Conservation (phyloP, 164 flowering plant species). For the Warburgia ugandensis region DNA sequence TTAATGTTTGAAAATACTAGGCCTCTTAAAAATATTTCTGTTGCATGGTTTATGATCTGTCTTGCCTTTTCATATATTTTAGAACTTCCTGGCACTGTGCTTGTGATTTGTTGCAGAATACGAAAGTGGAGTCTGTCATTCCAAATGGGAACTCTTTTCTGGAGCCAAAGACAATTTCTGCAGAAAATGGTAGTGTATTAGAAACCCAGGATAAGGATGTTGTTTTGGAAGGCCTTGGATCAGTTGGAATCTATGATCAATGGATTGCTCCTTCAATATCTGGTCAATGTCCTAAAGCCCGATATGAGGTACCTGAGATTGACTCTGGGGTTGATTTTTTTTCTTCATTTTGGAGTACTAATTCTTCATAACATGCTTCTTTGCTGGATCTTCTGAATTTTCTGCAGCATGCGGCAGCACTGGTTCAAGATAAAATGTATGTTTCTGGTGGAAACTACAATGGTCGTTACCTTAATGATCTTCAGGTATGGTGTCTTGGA, state of each 20-base stretch:
- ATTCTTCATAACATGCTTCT: neutral
- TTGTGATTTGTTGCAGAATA: conserved; percentile 35
- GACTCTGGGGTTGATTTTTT: neutral
- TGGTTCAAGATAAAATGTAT: conserved; percentile 86
- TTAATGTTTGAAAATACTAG: too few relatives aligned
- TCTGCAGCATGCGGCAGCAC: conserved; percentile 90
- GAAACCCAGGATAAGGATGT: conserved; percentile 91
- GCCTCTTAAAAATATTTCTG: neutral
- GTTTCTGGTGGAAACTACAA: conserved; percentile 95
- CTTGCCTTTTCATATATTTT: neutral
- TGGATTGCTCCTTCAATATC: conserved; percentile 82
- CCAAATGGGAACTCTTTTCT: conserved; percentile 60
- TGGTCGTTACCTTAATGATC: conserved; percentile 96
- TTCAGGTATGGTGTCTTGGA: conserved; percentile 55
- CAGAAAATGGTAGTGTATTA: conserved; percentile 54
- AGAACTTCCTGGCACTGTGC: neutral
- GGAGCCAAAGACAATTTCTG: conserved; percentile 57
- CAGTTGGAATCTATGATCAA: conserved; percentile 76
- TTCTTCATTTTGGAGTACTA: neutral
- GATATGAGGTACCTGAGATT: conserved; percentile 75
- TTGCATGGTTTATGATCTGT: neutral
- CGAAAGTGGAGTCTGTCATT: conserved; percentile 32
- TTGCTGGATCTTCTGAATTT: neutral
- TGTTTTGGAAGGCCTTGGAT: conserved; percentile 63
- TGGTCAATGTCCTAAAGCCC: conserved; percentile 80